Percentiles rank a stretch among this genome's conserved stretches.
These are phyloP conservation scores for Bocquillonia castaneifolia DNA, from an alignment of 441 rosid species.

Conservation along the genomic window DNA sequence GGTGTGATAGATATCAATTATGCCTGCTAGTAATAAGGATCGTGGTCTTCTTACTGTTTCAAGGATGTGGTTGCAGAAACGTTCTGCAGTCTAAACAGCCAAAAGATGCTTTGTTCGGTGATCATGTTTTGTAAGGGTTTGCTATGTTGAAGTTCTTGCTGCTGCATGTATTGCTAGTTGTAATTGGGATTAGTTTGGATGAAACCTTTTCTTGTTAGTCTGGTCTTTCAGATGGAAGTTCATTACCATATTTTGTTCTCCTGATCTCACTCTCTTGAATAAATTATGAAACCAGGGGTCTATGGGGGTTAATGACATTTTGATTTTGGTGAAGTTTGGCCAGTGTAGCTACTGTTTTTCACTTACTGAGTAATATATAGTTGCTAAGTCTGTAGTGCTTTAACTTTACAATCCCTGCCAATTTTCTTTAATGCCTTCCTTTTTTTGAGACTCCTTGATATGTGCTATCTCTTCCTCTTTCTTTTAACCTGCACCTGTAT, in stretches of 20 bases:
- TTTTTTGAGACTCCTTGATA: neutral
- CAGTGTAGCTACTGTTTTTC: neutral
- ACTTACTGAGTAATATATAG: neutral
- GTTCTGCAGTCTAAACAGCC: neutral
- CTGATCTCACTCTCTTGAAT: neutral
- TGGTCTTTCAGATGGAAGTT: neutral
- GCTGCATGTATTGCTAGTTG: neutral
- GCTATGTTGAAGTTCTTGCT: neutral
- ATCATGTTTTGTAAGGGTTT: neutral
- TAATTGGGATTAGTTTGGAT: neutral
- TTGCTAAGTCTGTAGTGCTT: neutral
- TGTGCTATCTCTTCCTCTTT: neutral
- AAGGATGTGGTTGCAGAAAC: neutral
- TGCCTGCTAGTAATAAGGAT: neutral
- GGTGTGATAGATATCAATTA: neutral
- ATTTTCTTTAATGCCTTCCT: neutral
- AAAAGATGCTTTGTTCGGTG: neutral
- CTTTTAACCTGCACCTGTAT: no score
- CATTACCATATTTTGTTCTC: neutral
- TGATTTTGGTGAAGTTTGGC: neutral
- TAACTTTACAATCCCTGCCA: neutral
- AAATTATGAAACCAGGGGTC: conserved; percentile 1
- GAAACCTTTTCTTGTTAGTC: neutral
- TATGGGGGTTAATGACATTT: neutral
- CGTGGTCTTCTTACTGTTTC: neutral